Evolutionary conservation across 495 filamentous ascomycete species (phyloP).

Genomic region (Xylaria bambusicola): DNA sequence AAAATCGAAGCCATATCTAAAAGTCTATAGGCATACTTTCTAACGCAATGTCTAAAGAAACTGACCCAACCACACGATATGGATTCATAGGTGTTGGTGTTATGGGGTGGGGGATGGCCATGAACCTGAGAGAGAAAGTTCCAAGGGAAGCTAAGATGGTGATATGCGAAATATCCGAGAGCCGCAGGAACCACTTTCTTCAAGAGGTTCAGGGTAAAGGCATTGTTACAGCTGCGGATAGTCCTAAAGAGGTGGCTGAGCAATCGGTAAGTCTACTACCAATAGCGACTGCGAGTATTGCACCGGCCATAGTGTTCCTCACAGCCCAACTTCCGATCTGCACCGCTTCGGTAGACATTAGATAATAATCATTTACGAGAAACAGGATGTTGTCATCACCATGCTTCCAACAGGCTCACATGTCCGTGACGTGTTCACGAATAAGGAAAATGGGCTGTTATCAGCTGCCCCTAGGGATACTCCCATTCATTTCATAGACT

Average conservation of each 20-base stretch:
- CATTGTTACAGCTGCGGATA: slow-evolving; percentile 11
- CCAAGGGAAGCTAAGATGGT: slow-evolving; percentile 36
- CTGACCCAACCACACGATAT: slow-evolving; percentile 9
- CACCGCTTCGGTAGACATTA: neutral
- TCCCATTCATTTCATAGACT: slow-evolving; percentile 38
- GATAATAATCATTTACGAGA: neutral
- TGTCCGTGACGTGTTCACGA: slow-evolving; percentile 34
- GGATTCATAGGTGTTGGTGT: slow-evolving; percentile 19
- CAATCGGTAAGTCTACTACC: slow-evolving; percentile 32
- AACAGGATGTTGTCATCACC: slow-evolving; percentile 38
- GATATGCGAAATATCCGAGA: slow-evolving; percentile 43
- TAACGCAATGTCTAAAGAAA: neutral
- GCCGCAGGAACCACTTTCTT: slow-evolving; percentile 33
- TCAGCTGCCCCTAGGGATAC: slow-evolving; percentile 18
- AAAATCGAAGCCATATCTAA: neutral
- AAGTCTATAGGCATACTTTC: neutral
- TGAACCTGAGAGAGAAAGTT: slow-evolving; percentile 44
- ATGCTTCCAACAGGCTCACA: slow-evolving; percentile 36
- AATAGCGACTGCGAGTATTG: neutral
- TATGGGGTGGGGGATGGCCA: slow-evolving; percentile 48
- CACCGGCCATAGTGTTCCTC: neutral
- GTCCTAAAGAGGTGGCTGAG: slow-evolving; percentile 44
- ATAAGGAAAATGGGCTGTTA: slow-evolving; percentile 33
- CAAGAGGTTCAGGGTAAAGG: slow-evolving; percentile 28
- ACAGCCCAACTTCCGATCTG: too few species aligned